Base-by-base conservation (phyloP, 805 yeast species). In the Wickerhamiella kazuoi region DNA sequence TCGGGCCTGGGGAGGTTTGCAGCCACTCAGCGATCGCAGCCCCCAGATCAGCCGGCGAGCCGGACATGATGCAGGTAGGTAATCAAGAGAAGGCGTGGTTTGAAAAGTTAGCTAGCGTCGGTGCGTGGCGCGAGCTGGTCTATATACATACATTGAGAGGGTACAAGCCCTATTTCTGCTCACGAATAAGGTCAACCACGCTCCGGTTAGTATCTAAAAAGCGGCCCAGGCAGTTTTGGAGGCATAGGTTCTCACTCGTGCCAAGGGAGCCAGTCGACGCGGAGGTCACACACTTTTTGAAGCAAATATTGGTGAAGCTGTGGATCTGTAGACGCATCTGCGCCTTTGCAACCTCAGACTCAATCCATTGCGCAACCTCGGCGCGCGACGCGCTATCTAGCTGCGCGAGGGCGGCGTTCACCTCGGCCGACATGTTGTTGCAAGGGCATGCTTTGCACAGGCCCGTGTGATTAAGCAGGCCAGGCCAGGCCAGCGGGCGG, bases 291-390 rank as follows among this genome's bases (percentile, higher is more conserved):
- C 97, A 86, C 61, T 80, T 79, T 56, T 78, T 80, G 68, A 83
- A 86, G 57, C 97, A 86, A 66, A 77, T 67, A 54, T 83, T 86
- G 21, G 95, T 84, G 69, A 82, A 83, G 52, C 69, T 72, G 57
- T 86, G 94, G 44, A 86, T 79, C 26, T 93, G 57, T 41, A 46
- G 36, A n/a, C 49, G 94, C 23, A 86, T 81, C 61, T 83, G 82
- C 41, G 87, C 76, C 63, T 80, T 82, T 46, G 90, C 71, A 54
- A 79, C 77, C 61, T 86, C 95, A 13, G 77, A 62, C 54, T 83
- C 93, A 36, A 84, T 64, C 63, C 82, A 84, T 41, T 69, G 66
- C 50, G 74, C 65, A 37, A 84, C 73, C 46, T 83, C 93, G 53
- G 73, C 69, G 57, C 78, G 75, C 35, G 90, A 71, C 21, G 66